Conservation (phyloP, 345 rosid genomes). For the Rhizophora apiculata region DNA sequence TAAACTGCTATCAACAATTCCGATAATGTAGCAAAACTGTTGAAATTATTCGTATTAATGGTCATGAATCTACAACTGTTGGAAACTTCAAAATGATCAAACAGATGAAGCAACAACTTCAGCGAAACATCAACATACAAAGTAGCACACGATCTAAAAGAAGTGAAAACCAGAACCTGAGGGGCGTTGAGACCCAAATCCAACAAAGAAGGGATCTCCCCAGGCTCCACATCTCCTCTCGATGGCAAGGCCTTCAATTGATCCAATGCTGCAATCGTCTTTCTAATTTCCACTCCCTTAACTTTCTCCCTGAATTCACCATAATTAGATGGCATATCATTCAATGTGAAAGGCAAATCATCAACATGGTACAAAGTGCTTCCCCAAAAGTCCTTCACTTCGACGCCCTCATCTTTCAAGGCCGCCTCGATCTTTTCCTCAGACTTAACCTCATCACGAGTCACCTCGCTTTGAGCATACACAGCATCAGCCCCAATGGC, state of each 20-base stretch:
- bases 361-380: constrained; percentile 88
- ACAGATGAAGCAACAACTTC: background rate
- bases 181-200: constrained; percentile 73
- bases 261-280: constrained; percentile 70
- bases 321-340: constrained; percentile 75
- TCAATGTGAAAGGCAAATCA: constrained; percentile 84
- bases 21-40: too few relatives aligned
- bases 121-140: background rate
- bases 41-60: too few relatives aligned
- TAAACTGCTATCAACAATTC: too few relatives aligned
- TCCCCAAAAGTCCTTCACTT: constrained; percentile 93
- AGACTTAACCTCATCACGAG: constrained; percentile 74
- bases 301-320: constrained; percentile 77
- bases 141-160: background rate
- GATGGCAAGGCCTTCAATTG: constrained; percentile 83
- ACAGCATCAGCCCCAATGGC: constrained; percentile 91
- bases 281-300: constrained; percentile 71
- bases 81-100: too few relatives aligned
- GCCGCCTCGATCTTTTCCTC: constrained; percentile 83
- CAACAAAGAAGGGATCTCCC: constrained; percentile 80
- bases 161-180: constrained; percentile 43
- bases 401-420: constrained; percentile 86
- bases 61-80: too few relatives aligned
- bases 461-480: constrained; percentile 84
- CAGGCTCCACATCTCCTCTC: constrained; percentile 87